Evolutionary conservation across 1,139 yeast species (phyloP), one percentile per base, ranked within the genome.

Genomic region (Candida pseudoviswanathii): DNA sequence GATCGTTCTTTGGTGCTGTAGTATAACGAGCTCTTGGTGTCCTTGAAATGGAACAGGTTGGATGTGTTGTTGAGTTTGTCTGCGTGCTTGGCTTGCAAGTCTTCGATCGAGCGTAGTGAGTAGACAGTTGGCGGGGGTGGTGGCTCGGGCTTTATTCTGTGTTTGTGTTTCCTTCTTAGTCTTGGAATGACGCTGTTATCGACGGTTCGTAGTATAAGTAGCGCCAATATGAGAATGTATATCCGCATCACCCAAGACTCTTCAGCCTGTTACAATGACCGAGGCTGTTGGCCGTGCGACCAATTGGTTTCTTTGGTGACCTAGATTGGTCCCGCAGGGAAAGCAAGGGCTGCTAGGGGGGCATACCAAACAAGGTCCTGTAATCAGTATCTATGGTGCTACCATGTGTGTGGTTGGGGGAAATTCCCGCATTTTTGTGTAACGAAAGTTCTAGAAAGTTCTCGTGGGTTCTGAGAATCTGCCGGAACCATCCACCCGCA

Each of bases 31-130:
- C 53, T 51, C 4, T 46, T 44, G 5, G 49, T 52, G 7, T 47
- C 52, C 39, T 51, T 55, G 45, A 55, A 44, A 34, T 45, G 49
- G 34, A 55, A 54, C 5, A 51, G 40, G 22, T 51, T 52, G 10
- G 40, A 16, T 16, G 26, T 40, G 31, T 52, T 38, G 4, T n/a
- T 9, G 26, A 52, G 49, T 43, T 45, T 49, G 22, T 51, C 47
- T 22, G 42, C 6, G 41, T 54, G 53, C 2, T 48, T 47, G n/a
- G 41, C 16, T 26, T 41, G 44, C 10, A 55, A 32, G 4, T 46
- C 52, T 1, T 49, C 46, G 3, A 52, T 26, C 5, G 58, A 52
- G 9, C 43, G 37, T 25, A 55, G 32, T 4, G 54, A 11, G 27
- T 54, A 55, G 1, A 48, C 22, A 9, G 26, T 44, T n/a, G 30